A percentile compares a stretch with the other conserved stretches of the same genome.
These are phyloP conservation scores for Phallus indusiatus DNA, from an alignment of 768 basidiomycete genomes.

Conservation along the genomic window DNA sequence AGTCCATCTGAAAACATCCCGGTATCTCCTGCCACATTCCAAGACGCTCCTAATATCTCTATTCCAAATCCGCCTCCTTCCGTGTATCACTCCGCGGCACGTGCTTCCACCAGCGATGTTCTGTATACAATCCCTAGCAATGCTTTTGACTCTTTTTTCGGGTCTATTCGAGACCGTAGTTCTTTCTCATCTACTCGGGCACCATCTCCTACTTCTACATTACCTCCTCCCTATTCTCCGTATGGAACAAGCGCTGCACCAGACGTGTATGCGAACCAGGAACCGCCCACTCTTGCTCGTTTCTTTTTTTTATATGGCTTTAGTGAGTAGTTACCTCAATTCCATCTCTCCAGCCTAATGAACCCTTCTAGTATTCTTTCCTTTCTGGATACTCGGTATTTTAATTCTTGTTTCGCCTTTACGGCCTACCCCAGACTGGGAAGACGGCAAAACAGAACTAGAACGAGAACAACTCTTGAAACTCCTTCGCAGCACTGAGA, in stretches of 20 bases:
- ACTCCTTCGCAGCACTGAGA: constrained; percentile 37
- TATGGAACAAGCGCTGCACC: background rate
- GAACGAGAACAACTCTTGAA: constrained; percentile 39
- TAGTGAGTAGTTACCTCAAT: constrained; percentile 27
- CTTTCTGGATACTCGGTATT: constrained; percentile 52
- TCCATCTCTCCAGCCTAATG: background rate
- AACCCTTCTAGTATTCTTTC: constrained; percentile 39
- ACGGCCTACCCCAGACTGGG: constrained; percentile 41
- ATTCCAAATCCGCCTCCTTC: background rate
- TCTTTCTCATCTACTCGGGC: background rate
- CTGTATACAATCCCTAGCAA: background rate
- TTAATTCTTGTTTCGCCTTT: constrained; percentile 47
- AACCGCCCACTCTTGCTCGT: constrained; percentile 47
- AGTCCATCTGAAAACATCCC: background rate
- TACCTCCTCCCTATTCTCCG: constrained; percentile 7
- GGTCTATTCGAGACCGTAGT: background rate
- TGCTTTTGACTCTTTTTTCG: constrained; percentile 1
- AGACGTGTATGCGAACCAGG: constrained; percentile 15
- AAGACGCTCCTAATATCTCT: background rate
- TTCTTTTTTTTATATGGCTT: constrained; percentile 59
- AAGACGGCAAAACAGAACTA: constrained; percentile 44
- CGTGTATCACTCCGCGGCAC: background rate
- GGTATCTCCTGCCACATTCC: background rate
- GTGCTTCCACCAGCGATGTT: background rate
- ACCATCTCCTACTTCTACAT: background rate